Percentiles rank a stretch among this genome's conserved stretches.
phyloP scores from a whole-genome alignment of 306 rosid genomes.

The Castanea crenata region DNA sequence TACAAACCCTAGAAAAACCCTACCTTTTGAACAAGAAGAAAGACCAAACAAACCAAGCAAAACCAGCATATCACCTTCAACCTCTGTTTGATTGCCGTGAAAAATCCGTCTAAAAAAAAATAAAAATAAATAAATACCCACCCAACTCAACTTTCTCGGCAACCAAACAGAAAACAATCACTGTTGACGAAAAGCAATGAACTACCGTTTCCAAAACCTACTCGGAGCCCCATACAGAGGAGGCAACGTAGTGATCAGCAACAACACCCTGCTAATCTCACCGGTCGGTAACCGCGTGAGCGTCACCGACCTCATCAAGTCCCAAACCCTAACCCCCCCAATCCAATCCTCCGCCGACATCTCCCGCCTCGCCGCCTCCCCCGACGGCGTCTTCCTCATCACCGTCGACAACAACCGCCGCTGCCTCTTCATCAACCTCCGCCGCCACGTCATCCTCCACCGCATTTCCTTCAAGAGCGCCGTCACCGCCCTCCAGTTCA shows the following conservation, averaged over 20 bases:
- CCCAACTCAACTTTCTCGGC: not conserved
- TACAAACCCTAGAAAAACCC: constrained; percentile 30
- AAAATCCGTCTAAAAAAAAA: not conserved
- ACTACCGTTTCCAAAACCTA: constrained; percentile 84
- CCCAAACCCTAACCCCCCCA: constrained; percentile 69
- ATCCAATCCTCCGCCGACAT: constrained; percentile 76
- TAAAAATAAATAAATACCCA: no score
- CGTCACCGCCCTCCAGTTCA: constrained; percentile 54
- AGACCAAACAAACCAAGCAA: no score
- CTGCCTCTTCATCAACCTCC: constrained; percentile 79
- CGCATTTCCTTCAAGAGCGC: constrained; percentile 73
- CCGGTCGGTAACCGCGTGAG: constrained; percentile 87
- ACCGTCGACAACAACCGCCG: constrained; percentile 72
- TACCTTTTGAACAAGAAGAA: not conserved
- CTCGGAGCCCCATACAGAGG: constrained; percentile 97
- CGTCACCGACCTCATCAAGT: constrained; percentile 76
- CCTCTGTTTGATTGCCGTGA: not conserved
- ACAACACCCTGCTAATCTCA: constrained; percentile 64
- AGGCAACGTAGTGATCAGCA: constrained; percentile 64
- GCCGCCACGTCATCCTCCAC: constrained; percentile 81
- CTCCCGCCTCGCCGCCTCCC: constrained; percentile 73
- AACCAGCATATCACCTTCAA: no score
- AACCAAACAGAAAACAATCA: not conserved
- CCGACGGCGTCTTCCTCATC: constrained; percentile 72
- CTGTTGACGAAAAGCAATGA: constrained; percentile 37